phyloP scores from a whole-genome alignment of 2,329 filamentous ascomycete species.

The Metarhizium guizhouense region DNA sequence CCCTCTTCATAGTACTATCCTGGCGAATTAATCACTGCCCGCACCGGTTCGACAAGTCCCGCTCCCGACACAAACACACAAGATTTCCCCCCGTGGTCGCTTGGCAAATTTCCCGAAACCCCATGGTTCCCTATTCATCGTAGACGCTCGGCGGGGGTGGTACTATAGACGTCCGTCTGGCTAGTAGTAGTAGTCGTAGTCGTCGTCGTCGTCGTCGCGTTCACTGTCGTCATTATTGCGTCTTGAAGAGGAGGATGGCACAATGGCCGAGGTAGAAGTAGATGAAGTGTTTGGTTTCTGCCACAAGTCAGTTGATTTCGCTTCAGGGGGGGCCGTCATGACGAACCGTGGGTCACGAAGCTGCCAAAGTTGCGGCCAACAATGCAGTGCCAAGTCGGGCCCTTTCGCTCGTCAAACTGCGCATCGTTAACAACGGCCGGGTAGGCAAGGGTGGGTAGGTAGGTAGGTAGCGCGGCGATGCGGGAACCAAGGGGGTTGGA shows the following conservation, averaged over 20 bases:
- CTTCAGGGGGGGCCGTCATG: background rate
- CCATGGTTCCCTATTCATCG: background rate
- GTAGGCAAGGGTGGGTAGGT: background rate
- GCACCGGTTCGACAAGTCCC: background rate
- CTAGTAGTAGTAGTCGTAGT: background rate
- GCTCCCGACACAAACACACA: background rate
- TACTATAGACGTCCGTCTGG: background rate
- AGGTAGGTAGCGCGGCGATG: background rate
- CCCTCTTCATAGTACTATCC: no score
- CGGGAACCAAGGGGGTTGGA: background rate
- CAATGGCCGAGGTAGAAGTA: conserved; percentile 99
- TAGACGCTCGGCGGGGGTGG: background rate
- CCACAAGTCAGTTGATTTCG: background rate
- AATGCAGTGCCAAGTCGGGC: conserved; percentile 98
- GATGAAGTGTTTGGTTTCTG: conserved; percentile 99
- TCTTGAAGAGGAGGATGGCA: conserved; percentile 98
- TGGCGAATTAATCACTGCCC: no score
- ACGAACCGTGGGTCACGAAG: conserved; percentile 91
- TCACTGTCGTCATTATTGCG: conserved; percentile 49
- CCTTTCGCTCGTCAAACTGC: conserved; percentile 93
- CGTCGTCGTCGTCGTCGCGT: background rate
- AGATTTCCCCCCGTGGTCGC: background rate
- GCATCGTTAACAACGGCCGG: background rate
- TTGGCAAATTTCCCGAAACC: background rate
- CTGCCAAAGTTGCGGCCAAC: conserved; percentile 98